Conservation (phyloP, 768 basidiomycete genomes). For the Hortiboletus campestris region DNA sequence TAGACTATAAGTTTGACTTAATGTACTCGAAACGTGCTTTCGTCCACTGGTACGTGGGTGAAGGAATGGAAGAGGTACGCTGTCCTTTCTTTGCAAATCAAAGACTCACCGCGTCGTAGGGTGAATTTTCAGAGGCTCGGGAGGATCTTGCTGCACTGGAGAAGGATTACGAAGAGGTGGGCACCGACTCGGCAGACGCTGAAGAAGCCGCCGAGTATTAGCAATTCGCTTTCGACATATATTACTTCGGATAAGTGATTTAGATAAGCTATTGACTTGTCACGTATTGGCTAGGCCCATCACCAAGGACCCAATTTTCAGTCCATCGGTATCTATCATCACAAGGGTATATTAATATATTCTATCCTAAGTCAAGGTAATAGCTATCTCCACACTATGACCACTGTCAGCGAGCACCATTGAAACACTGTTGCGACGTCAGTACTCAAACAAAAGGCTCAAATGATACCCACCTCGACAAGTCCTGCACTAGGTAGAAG, state of each 20-base stretch:
- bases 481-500: slow-evolving; percentile 64
- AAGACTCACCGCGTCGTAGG: slow-evolving; percentile 38
- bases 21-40: slow-evolving; percentile 96
- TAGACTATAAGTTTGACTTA: slow-evolving; percentile 97
- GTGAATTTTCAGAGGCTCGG: slow-evolving; percentile 97
- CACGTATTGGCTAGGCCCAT: slow-evolving; percentile 8
- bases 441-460: background rate
- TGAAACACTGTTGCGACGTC: slow-evolving; percentile 19
- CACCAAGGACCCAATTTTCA: background rate
- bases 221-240: slow-evolving; percentile 4
- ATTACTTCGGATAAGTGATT: slow-evolving; percentile 3
- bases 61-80: slow-evolving; percentile 94
- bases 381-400: slow-evolving; percentile 38
- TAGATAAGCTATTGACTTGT: slow-evolving; percentile 8
- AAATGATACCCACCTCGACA: slow-evolving; percentile 54
- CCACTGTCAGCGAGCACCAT: slow-evolving; percentile 32
- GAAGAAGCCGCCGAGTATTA: slow-evolving; percentile 60
- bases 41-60: slow-evolving; percentile 94
- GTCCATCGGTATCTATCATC: background rate
- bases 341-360: background rate
- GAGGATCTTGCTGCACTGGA: slow-evolving; percentile 98
- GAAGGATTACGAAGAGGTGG: slow-evolving; percentile 92
- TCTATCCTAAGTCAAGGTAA: slow-evolving; percentile 7
- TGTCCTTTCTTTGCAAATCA: background rate
- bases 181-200: slow-evolving; percentile 70